Base-by-base conservation (phyloP, 176 grass and related monocot genomes). In the Bothriochloa decipiens region DNA sequence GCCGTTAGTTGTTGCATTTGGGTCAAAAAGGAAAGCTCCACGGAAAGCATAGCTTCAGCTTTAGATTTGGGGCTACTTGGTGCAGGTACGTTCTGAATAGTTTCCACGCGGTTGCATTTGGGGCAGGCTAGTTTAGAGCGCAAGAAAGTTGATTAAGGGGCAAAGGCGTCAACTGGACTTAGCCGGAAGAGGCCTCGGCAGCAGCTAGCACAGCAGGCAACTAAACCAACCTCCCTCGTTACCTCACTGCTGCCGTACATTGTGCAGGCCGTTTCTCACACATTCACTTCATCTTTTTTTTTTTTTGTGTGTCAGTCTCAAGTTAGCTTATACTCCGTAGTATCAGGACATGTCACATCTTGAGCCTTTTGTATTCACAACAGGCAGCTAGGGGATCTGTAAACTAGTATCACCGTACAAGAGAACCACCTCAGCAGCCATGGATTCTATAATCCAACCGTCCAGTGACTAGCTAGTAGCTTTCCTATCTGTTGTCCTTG, bases 351-450 rank as follows among this genome's bases (percentile, higher is more conserved):
- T 26, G n/a, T n/a, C n/a, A 72, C 20, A 45, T 46, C 26, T 13
- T 72, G 0, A 25, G 2, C 22, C 15, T 50, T 50, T 6, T 50
- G 46, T 50, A 16, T 17, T 50, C n/a, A 27, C n/a, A 7, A 22
- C 52, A n/a, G n/a, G n/a, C n/a, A 55, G 70, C 41, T 27, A 27
- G 41, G 70, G 70, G 70, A 72, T 73, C 1, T 47, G 42, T 73
- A 47, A 72, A 47, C 23, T 47, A 47, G 14, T 5, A 6, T 73
- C 22, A n/a, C n/a, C 23, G 70, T 73, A 49, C 22, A 10, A 46
- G 25, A 49, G 25, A 73, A 73, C 42, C 70, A 49, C 22, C 36
- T 70, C 70, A 73, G 14, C 70, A 73, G 11, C 4, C 3, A 17
- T 16, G n/a, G 41, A 73, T 73, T 47, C 43, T 45, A 17, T 28